Evolutionary conservation across 768 basidiomycete species (phyloP).

Genomic region (Agrocybe chaxingu): DNA sequence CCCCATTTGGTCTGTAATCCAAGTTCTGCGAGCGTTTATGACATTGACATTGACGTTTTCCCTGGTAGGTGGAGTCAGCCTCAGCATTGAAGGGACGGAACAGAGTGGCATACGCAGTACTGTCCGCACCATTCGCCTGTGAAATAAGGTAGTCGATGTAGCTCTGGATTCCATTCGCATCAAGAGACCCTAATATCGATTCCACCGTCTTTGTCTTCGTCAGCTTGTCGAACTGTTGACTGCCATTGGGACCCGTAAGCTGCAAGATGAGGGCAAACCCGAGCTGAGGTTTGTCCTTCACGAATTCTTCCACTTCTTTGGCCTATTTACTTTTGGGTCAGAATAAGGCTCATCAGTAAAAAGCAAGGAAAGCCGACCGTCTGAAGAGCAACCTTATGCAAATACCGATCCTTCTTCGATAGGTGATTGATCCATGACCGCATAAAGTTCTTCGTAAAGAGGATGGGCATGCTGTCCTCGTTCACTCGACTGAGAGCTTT

Average conservation of each 20-base stretch:
- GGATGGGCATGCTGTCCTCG: slow-evolving; percentile 68
- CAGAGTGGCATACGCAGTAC: slow-evolving; percentile 34
- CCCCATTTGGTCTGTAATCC: slow-evolving; percentile 86
- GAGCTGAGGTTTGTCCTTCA: slow-evolving; percentile 70
- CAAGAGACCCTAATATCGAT: slow-evolving; percentile 72
- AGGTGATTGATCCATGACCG: slow-evolving; percentile 96
- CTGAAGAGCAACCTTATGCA: slow-evolving; percentile 85
- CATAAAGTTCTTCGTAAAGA: slow-evolving; percentile 96
- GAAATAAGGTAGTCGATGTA: slow-evolving; percentile 74
- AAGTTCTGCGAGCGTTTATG: slow-evolving; percentile 59
- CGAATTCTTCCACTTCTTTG: slow-evolving; percentile 69
- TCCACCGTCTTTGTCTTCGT: slow-evolving; percentile 94
- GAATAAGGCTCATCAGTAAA: not conserved
- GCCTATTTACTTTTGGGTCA: slow-evolving; percentile 40
- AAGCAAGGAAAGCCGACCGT: slow-evolving; percentile 48
- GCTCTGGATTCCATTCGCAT: slow-evolving; percentile 65
- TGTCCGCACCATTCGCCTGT: slow-evolving; percentile 52
- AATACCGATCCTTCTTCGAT: slow-evolving; percentile 79
- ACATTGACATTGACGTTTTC: slow-evolving; percentile 40
- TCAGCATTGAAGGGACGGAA: not conserved
- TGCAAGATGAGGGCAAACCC: slow-evolving; percentile 86
- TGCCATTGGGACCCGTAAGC: slow-evolving; percentile 80
- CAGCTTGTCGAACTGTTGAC: slow-evolving; percentile 85
- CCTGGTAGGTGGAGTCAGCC: slow-evolving; percentile 26
- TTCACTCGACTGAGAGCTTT: slow-evolving; percentile 69